phyloP scores from a whole-genome alignment of 192 early-diverging fungal species.

The Entomortierella parvispora region DNA sequence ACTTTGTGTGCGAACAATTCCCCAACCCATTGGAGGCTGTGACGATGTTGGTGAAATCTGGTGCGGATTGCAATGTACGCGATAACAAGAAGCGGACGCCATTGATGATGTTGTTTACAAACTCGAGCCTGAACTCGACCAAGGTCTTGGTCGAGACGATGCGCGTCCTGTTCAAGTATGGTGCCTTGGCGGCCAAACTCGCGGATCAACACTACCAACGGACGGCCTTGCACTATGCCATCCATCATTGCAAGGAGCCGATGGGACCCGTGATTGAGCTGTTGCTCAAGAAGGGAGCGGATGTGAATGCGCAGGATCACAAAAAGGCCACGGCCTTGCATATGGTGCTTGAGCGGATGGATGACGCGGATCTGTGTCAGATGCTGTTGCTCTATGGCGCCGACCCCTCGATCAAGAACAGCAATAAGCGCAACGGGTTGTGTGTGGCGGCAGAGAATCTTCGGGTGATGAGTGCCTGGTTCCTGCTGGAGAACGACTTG shows the following conservation, averaged over 20 bases:
- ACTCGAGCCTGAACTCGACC: conserved; percentile 32
- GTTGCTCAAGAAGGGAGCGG: conserved; percentile 47
- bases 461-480: conserved; percentile 52
- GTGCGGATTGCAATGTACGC: conserved; percentile 43
- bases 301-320: conserved; percentile 36
- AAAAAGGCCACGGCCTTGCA: conserved; percentile 41
- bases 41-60: conserved; percentile 36
- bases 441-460: conserved; percentile 47
- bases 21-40: conserved; percentile 43
- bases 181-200: conserved; percentile 36
- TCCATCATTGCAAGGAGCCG: conserved; percentile 39
- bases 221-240: conserved; percentile 45
- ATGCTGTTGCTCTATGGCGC: conserved; percentile 51
- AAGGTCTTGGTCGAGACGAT: conserved; percentile 41
- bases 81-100: conserved; percentile 49
- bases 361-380: conserved; percentile 48
- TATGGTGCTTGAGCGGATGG: conserved; percentile 47
- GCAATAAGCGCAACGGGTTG: conserved; percentile 39
- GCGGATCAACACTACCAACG: conserved; percentile 28
- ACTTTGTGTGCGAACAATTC: conserved; percentile 44
- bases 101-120: conserved; percentile 35
- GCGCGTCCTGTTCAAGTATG: conserved; percentile 46
- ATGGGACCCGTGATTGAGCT: conserved; percentile 35
- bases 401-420: conserved; percentile 42
- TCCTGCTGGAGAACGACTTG: conserved; percentile 51